phyloP scores from a whole-genome alignment of 1,139 yeast species.

The Geotrichum carabidarum region DNA sequence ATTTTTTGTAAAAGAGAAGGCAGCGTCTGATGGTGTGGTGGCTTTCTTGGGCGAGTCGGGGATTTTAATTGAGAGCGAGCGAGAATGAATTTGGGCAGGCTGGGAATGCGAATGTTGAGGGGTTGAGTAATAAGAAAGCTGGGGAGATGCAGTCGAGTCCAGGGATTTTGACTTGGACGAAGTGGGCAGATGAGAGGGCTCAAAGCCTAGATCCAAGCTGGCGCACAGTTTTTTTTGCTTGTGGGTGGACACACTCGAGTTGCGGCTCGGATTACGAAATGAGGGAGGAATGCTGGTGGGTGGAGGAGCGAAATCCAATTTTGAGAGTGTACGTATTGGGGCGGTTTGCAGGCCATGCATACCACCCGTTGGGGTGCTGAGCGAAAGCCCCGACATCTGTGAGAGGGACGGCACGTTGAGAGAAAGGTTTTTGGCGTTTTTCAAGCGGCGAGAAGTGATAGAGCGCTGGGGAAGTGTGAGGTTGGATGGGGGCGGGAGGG shows the following conservation, averaged over 20 bases:
- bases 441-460: background rate
- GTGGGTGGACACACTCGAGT: background rate
- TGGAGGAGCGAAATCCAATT: background rate
- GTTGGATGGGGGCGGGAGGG: slow-evolving; percentile 13
- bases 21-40: background rate
- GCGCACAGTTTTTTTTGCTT: slow-evolving; percentile 2
- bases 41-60: background rate
- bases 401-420: slow-evolving; percentile 16
- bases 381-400: slow-evolving; percentile 5
- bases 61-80: slow-evolving; percentile 1
- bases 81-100: background rate
- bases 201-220: background rate
- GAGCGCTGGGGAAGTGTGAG: slow-evolving; percentile 8
- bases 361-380: slow-evolving; percentile 7
- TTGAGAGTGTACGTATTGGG: background rate
- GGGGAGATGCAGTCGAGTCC: background rate
- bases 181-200: slow-evolving; percentile 1
- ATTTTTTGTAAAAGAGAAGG: background rate
- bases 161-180: slow-evolving; percentile 7
- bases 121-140: background rate
- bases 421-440: slow-evolving; percentile 17
- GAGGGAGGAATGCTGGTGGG: slow-evolving; percentile 8
- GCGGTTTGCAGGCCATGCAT: background rate
- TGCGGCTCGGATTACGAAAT: background rate
- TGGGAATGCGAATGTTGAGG: background rate